Percentiles rank a stretch among this genome's conserved stretches.
phyloP scores from a whole-genome alignment of 2,329 filamentous ascomycete species.

The Aspergillus fischeri region DNA sequence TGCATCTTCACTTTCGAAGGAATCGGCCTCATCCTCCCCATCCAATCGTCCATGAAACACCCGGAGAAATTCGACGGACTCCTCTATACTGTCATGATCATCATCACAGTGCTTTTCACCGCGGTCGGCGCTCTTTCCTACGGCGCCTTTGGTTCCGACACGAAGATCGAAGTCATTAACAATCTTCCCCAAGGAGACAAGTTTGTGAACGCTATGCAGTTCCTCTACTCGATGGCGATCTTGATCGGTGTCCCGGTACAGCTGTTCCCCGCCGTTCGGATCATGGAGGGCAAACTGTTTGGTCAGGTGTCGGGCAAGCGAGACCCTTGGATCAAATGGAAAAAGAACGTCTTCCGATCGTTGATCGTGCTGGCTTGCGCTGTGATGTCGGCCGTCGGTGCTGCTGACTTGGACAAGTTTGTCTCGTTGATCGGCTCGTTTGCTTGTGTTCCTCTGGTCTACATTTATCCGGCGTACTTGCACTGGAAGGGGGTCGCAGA shows the following conservation, averaged over 20 bases:
- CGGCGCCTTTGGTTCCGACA: conserved; percentile 86
- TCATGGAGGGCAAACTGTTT: conserved; percentile 87
- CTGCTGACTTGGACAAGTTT: conserved; percentile 91
- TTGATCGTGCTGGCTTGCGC: conserved; percentile 82
- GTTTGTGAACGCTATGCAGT: conserved; percentile 88
- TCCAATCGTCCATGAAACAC: conserved; percentile 90
- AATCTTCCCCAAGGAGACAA: conserved; percentile 92
- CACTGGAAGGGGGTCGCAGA: conserved; percentile 65
- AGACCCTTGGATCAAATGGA: conserved; percentile 96
- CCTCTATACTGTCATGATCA: conserved; percentile 82
- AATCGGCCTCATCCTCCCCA: conserved; percentile 92
- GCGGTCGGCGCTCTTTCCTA: conserved; percentile 89
- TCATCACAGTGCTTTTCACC: conserved; percentile 84
- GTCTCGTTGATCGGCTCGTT: conserved; percentile 92
- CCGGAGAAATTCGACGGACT: conserved; percentile 85
- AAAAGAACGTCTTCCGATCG: conserved; percentile 94
- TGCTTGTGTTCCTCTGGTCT: conserved; percentile 91
- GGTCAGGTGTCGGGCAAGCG: conserved; percentile 85
- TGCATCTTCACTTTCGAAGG: conserved; percentile 98
- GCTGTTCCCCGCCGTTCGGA: conserved; percentile 93
- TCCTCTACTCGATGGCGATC: conserved; percentile 90
- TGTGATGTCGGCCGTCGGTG: conserved; percentile 79
- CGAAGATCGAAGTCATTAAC: conserved; percentile 89
- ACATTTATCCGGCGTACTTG: conserved; percentile 81
- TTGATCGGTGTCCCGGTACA: conserved; percentile 88